Evolutionary conservation across 1,284 basidiomycete genomes (phyloP).

Genomic region (Heliocybe sulcata): DNA sequence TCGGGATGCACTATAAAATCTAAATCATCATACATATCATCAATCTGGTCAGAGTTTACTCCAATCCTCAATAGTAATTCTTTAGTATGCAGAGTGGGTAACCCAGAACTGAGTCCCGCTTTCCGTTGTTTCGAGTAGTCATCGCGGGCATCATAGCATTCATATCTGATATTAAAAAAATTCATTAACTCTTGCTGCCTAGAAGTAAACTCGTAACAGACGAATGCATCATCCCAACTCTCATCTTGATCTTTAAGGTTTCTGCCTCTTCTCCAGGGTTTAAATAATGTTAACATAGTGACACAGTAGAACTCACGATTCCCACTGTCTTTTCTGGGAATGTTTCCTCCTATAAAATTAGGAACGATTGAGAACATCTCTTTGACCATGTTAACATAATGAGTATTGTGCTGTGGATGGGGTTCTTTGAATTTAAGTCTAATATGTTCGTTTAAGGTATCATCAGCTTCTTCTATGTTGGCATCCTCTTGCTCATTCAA

Average conservation of each 20-base stretch:
- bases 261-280: slow-evolving; percentile 7
- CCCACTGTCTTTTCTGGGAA: slow-evolving; percentile 13
- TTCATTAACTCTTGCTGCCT: slow-evolving; percentile 11
- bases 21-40: neutral
- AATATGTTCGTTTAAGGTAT: neutral
- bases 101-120: neutral
- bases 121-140: slow-evolving; percentile 8
- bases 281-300: slow-evolving; percentile 10
- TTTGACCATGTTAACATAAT: slow-evolving; percentile 6
- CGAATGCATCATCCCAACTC: slow-evolving; percentile 12
- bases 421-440: slow-evolving; percentile 2
- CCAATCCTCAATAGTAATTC: neutral
- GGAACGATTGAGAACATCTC: slow-evolving; percentile 6
- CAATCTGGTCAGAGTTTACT: neutral
- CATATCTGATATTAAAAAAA: slow-evolving; percentile 15
- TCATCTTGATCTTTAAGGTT: slow-evolving; percentile 7
- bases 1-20: too few species aligned
- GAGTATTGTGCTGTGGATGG: slow-evolving; percentile 10
- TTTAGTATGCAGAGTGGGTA: neutral
- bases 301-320: slow-evolving; percentile 15
- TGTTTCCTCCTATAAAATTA: slow-evolving; percentile 11
- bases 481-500: neutral
- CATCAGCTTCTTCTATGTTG: neutral
- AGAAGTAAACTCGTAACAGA: slow-evolving; percentile 6
- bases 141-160: slow-evolving; percentile 11